phyloP scores from a whole-genome alignment of 495 filamentous ascomycete species.

The Peziza echinospora region DNA sequence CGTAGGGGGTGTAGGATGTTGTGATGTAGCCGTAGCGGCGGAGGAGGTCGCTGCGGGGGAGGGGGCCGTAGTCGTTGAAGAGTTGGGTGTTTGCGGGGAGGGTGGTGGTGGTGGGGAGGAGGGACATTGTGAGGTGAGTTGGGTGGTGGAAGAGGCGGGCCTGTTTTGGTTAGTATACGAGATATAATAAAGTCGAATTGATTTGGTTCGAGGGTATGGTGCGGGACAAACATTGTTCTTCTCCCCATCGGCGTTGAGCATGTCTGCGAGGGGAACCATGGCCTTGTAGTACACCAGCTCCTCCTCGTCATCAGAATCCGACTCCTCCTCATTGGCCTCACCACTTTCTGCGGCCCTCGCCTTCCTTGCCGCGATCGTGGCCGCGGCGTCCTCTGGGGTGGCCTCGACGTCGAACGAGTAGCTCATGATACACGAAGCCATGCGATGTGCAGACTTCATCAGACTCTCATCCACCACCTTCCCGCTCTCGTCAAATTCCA shows the following conservation, averaged over 20 bases:
- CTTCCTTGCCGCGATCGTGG: conserved; percentile 25
- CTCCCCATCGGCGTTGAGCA: conserved; percentile 77
- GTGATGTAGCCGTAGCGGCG: conserved; percentile 81
- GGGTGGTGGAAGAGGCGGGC: conserved; percentile 15
- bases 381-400: conserved; percentile 18
- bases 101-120: conserved; percentile 10
- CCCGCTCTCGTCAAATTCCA: not conserved
- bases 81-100: conserved; percentile 58
- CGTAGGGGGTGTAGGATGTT: conserved; percentile 46
- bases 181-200: conserved; percentile 5
- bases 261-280: conserved; percentile 84
- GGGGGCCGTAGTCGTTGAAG: conserved; percentile 76
- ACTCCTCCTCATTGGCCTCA: conserved; percentile 33
- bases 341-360: conserved; percentile 33
- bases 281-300: conserved; percentile 43
- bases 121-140: conserved; percentile 14
- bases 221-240: conserved; percentile 42
- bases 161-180: conserved; percentile 1
- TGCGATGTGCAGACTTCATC: conserved; percentile 42
- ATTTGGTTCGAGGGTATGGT: no score
- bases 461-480: conserved; percentile 27
- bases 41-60: conserved; percentile 62
- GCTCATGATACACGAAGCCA: conserved; percentile 79
- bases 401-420: conserved; percentile 76
- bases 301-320: conserved; percentile 46